These are phyloP conservation scores for Geum urbanum DNA, from an alignment of 306 rosid species.

Conservation along the genomic window DNA sequence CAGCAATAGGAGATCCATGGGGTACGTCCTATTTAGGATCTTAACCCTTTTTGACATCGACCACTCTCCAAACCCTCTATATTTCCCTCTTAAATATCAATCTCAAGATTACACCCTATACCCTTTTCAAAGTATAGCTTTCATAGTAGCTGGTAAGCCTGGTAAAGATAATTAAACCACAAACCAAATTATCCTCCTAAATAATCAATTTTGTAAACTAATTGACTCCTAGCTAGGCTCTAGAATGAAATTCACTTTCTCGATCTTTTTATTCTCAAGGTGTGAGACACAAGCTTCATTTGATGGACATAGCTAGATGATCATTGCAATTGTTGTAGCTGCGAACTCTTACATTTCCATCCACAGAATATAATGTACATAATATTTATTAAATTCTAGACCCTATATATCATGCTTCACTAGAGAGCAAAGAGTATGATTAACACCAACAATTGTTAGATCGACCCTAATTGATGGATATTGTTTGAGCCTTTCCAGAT, in stretches of 20 bases:
- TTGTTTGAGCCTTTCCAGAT: conserved; percentile 24
- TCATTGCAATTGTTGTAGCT: conserved; percentile 45
- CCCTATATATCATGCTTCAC: conserved; percentile 25
- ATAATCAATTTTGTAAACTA: conserved; percentile 8
- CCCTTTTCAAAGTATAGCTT: conserved; percentile 19
- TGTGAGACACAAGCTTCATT: conserved; percentile 64
- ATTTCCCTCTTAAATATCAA: conserved; percentile 13
- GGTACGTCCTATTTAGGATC: conserved; percentile 63
- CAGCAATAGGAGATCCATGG: conserved; percentile 53
- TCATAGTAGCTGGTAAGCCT: conserved; percentile 35
- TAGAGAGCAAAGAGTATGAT: conserved; percentile 34
- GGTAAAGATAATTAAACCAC: conserved; percentile 27
- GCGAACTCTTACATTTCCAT: conserved; percentile 36
- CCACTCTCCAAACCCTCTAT: conserved; percentile 44
- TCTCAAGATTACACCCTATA: conserved; percentile 25
- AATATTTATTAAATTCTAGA: conserved; percentile 45
- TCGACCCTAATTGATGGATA: conserved; percentile 30
- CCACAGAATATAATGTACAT: conserved; percentile 8
- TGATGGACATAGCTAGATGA: conserved; percentile 34
- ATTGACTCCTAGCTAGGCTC: background rate
- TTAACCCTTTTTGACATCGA: conserved; percentile 48
- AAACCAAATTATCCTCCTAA: conserved; percentile 6
- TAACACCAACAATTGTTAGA: conserved; percentile 14
- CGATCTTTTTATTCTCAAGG: conserved; percentile 33
- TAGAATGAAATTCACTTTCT: conserved; percentile 27